A percentile compares a stretch with the other conserved stretches of the same genome.
phyloP scores from a whole-genome alignment of 148 eudicot species.

The Nepenthes gracilis region DNA sequence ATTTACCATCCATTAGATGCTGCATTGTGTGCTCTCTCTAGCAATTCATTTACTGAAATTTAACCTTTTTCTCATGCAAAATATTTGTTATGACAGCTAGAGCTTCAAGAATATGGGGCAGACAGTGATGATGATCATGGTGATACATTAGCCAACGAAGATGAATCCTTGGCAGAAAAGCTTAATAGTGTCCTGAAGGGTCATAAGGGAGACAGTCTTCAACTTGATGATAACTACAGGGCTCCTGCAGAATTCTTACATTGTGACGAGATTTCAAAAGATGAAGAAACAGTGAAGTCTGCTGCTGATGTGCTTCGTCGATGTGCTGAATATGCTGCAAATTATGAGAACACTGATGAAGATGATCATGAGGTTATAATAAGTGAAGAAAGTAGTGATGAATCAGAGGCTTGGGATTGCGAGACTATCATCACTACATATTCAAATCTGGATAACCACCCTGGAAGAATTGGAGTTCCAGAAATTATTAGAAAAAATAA shows the following conservation, averaged over 20 bases:
- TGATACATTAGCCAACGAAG: constrained; percentile 25
- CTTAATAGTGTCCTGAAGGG: constrained; percentile 39
- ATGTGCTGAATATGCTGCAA: constrained; percentile 60
- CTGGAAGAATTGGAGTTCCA: constrained; percentile 75
- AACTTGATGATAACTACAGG: constrained; percentile 28
- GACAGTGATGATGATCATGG: constrained; percentile 50
- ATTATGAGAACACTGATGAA: constrained; percentile 45
- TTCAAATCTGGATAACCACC: constrained; percentile 92
- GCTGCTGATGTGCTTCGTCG: constrained; percentile 39
- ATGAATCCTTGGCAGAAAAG: constrained; percentile 49
- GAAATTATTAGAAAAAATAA: constrained; percentile 48
- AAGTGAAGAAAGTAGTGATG: constrained; percentile 77
- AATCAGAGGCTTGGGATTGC: constrained; percentile 85
- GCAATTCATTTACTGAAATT: not conserved
- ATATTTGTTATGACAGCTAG: constrained; percentile 46
- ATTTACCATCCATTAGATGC: not conserved
- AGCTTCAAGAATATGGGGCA: constrained; percentile 65
- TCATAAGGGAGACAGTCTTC: constrained; percentile 25
- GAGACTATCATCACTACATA: constrained; percentile 83
- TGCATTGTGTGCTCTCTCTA: not conserved
- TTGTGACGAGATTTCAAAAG: constrained; percentile 12
- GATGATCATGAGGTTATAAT: constrained; percentile 34
- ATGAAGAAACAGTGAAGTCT: constrained; percentile 23
- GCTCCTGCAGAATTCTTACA: constrained; percentile 39
- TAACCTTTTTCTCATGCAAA: not conserved